Base-by-base conservation (phyloP, 106 monocot species). In the Triglochin maritima region DNA sequence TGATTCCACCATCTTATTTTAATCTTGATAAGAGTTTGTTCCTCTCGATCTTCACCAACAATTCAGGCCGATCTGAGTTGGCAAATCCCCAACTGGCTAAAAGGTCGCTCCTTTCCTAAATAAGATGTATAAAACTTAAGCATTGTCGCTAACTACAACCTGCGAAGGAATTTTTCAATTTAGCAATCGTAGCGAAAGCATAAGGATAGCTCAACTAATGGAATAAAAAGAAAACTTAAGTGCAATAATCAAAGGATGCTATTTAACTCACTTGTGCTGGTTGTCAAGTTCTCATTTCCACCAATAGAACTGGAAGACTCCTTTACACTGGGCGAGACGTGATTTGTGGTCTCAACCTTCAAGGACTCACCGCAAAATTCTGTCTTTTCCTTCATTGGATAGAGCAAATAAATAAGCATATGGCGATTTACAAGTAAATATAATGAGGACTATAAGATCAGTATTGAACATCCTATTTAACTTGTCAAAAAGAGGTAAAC, bases 191-290 rank as follows among this genome's bases (percentile, higher is more conserved):
- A 65, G 46, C 9, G 42, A 11, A 43, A 6, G 5, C 17, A 29
- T 47, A 15, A 2, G 3, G 2, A 29, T 41, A 42, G 44, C 10
- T 17, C 59, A 54, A 17, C 52, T 43, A 2, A 43, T 9, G 4
- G 67, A 67, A 42, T 51, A 42, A 13, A 53, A 50, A 51, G 29
- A 3, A 67, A 4, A 10, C 52, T 10, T 44, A 57, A 57, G 3
- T 46, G 29, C 29, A 58, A 68, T 15, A 7, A 9, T 17, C 13
- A 68, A 51, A 15, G 44, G 17, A 13, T 41, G 9, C n/a, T 68
- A 5, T 62, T 44, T 11, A 9, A 47, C 46, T 69, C 47, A 57
- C 57, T 69, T 16, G 57, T 58, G 10, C 67, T 54, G 42, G 50
- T 44, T 41, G 54, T 53, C 17, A 41, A 67, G 16, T 41, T 67